Base-by-base conservation (phyloP, 2,329 filamentous ascomycete genomes). In the Ascochyta koolunga region DNA sequence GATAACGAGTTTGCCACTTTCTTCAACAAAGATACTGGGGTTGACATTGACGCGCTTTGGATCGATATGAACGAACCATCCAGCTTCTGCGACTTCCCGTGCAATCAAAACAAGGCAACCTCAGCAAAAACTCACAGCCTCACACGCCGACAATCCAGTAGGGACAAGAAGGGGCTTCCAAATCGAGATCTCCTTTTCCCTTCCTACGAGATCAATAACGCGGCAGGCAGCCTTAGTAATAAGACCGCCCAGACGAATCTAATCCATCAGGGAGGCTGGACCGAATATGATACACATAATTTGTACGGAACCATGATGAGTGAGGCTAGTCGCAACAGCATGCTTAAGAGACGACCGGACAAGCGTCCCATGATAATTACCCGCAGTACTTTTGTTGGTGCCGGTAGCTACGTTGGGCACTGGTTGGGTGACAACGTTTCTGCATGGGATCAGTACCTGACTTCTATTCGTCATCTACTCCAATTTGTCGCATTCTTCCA, bases 221-320 rank as follows among this genome's bases (percentile, higher is more conserved):
- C 58, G 1, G 83, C 82, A 2, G 78, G 76, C 4, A 56, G 63
- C 15, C 47, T 80, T 1, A 76, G 74, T 35, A 77, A 79, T 61
- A 69, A 72, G 56, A 80, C 88, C 0, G 82, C 89, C 36, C 79
- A 86, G 60, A 89, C 88, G 0, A 82, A 90, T 65, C 72, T 91
- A 11, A 80, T 87, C 8, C 88, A 90, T 67, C 80, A 85, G 38
- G 86, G 87, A 52, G 88, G 88, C 1, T 76, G 86, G 47, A 78
- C 81, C 15, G 85, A 89, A 72, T 90, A 90, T 64, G 89, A 92
- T 61, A 88, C 85, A 0, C 89, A 92, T 68, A 91, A 91, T 61
- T 72, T 92, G 7, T 92, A 89, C 68, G 89, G 89, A 1, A 83
- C 84, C 56, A 81, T 91, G 87, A 92, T 92, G 89, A 88, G 86